These are phyloP conservation scores for Acephala macrosclerotiorum DNA, from an alignment of 2,329 filamentous ascomycete species.

Conservation along the genomic window DNA sequence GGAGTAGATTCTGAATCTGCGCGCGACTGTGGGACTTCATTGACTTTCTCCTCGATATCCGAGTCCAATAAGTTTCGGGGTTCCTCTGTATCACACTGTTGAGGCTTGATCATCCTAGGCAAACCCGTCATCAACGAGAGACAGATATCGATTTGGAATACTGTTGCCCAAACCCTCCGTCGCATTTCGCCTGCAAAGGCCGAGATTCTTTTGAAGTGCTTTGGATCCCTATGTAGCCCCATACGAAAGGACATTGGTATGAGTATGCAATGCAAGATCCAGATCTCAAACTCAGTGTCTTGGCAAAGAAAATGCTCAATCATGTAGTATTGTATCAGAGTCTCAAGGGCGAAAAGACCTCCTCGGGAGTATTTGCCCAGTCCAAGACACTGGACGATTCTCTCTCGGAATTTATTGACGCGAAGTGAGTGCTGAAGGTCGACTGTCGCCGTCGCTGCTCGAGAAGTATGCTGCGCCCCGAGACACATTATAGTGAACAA, in stretches of 20 bases:
- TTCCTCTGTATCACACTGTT: slow-evolving; percentile 66
- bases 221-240: slow-evolving; percentile 62
- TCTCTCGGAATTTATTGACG: slow-evolving; percentile 51
- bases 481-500: slow-evolving; percentile 46
- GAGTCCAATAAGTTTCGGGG: slow-evolving; percentile 69
- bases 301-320: slow-evolving; percentile 58
- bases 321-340: slow-evolving; percentile 59
- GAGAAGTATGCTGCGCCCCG: neutral
- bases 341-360: slow-evolving; percentile 54
- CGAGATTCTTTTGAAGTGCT: slow-evolving; percentile 52
- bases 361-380: slow-evolving; percentile 57
- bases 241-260: slow-evolving; percentile 63
- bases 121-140: slow-evolving; percentile 72
- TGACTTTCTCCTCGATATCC: slow-evolving; percentile 64
- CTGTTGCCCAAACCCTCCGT: slow-evolving; percentile 61
- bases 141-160: slow-evolving; percentile 65
- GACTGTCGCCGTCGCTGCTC: slow-evolving; percentile 43
- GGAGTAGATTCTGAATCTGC: slow-evolving; percentile 64
- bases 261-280: slow-evolving; percentile 56
- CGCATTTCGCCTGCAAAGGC: slow-evolving; percentile 67
- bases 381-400: slow-evolving; percentile 58
- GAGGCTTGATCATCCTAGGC: slow-evolving; percentile 68
- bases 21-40: slow-evolving; percentile 61
- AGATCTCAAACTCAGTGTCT: slow-evolving; percentile 56
- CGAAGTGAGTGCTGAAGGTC: neutral